These are phyloP conservation scores for Spizellomyces punctatus DNA, from an alignment of 192 early-diverging fungal genomes.

Conservation along the genomic window DNA sequence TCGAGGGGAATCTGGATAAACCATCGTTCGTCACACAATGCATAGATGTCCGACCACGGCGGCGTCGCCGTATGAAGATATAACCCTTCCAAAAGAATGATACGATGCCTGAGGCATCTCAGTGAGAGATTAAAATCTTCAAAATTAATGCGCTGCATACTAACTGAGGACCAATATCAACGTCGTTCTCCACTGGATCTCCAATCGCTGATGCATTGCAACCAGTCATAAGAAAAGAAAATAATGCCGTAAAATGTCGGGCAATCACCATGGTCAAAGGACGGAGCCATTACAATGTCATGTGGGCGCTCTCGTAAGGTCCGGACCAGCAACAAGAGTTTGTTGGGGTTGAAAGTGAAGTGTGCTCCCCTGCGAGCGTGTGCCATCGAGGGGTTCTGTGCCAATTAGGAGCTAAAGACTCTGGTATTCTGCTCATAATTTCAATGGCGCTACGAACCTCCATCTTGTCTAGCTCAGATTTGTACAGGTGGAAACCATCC, in stretches of 20 bases:
- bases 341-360: conserved; percentile 54
- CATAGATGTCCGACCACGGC: conserved; percentile 45
- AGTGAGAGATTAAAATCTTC: background rate
- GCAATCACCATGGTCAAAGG: conserved; percentile 38
- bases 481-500: conserved; percentile 63
- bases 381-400: conserved; percentile 41
- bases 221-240: background rate
- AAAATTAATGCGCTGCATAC: background rate
- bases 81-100: conserved; percentile 58
- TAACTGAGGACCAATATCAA: conserved; percentile 34
- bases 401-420: background rate
- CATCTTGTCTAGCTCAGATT: conserved; percentile 2
- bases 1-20: conserved; percentile 39
- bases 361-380: conserved; percentile 54
- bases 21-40: conserved; percentile 51
- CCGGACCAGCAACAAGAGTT: conserved; percentile 32
- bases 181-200: conserved; percentile 51
- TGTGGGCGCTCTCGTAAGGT: conserved; percentile 3
- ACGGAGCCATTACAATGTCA: conserved; percentile 34
- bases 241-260: background rate
- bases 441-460: background rate
- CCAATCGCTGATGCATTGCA: conserved; percentile 45
- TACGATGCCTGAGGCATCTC: conserved; percentile 35
- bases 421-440: background rate
- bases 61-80: conserved; percentile 44